Base-by-base conservation (phyloP, 768 basidiomycete species). In the Cytidiella melzeri region DNA sequence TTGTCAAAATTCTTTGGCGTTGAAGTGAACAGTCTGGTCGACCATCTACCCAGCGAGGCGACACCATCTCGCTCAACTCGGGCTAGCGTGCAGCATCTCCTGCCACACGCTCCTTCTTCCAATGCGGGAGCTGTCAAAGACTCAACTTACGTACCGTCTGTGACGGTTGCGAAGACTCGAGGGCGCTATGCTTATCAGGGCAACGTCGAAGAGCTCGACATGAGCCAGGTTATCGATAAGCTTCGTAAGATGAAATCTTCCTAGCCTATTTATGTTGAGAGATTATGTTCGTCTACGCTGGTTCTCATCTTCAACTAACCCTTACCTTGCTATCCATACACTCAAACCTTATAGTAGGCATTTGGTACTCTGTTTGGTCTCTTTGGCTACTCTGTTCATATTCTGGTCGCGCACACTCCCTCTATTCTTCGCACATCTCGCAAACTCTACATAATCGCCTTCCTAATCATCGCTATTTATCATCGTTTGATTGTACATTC, bases 1-100 rank as follows among this genome's bases (percentile, higher is more conserved):
- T 62, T 82, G 37, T 68, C 75, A 21, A 73, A 72, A 39, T 80
- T 82, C 63, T 81, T 81, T 59, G 79, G 79, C 12, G 78, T 80
- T 26, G 68, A 64, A 23, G 73, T 72, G 55, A 64, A 72, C 46
- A 73, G 76, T 54, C 65, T 81, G 24, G 61, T 68, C 1, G 62
- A 48, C 19, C 53, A 52, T 43, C 56, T 63, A 28, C 53, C 53
- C 3, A 53, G 61, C 6, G 42, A 48, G 24, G 23, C 13, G 15
- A 10, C 38, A 15, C 37, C 45, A 5, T 19, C 20, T 11, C 15
- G 20, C 41, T 34, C 42, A 23, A 6, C 48, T 26, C 42, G 20
- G 41, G 36, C 20, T 19, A 21, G 43, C n/a, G 25, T 12, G 19
- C 47, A 9, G 7, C 37, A 13, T 27, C 48, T 26, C n/a, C 20